phyloP scores from a whole-genome alignment of 2,329 filamentous ascomycete species.

The Fusarium hostae region DNA sequence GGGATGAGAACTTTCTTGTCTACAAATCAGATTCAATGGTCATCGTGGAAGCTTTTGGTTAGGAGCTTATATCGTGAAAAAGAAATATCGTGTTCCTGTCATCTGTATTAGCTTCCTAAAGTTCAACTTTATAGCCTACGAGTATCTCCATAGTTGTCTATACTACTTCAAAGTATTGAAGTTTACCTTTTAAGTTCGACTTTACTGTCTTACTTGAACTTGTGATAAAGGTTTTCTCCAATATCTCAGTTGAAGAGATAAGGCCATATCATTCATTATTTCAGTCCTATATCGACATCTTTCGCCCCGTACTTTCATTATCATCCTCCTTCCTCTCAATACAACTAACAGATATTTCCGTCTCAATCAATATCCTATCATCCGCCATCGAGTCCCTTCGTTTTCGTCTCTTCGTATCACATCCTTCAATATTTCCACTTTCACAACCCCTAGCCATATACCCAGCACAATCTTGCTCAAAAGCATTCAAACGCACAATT shows the following conservation, averaged over 20 bases:
- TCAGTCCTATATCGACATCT: background rate
- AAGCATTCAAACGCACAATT: background rate
- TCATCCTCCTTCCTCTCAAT: constrained; percentile 6
- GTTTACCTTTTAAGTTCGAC: rapidly evolving
- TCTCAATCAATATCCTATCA: background rate
- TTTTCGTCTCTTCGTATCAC: background rate
- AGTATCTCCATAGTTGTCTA: background rate
- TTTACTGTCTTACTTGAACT: rapidly evolving
- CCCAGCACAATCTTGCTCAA: background rate
- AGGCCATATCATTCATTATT: rapidly evolving
- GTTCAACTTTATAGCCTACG: background rate
- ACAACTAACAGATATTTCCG: constrained; percentile 8
- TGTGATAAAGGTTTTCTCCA: rapidly evolving
- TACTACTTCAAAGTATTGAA: rapidly evolving
- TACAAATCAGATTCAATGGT: background rate
- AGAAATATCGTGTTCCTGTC: background rate
- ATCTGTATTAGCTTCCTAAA: rapidly evolving
- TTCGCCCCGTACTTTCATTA: background rate
- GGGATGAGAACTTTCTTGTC: rapidly evolving
- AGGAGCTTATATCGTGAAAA: background rate
- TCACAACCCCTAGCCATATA: rapidly evolving
- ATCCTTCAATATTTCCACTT: no score
- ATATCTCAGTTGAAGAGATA: rapidly evolving
- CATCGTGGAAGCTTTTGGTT: background rate
- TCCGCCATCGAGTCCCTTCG: background rate